Percentiles rank a stretch among this genome's conserved stretches.
These are phyloP conservation scores for Chlorella sorokiniana DNA, from an alignment of 139 green algal species.

Conservation along the genomic window DNA sequence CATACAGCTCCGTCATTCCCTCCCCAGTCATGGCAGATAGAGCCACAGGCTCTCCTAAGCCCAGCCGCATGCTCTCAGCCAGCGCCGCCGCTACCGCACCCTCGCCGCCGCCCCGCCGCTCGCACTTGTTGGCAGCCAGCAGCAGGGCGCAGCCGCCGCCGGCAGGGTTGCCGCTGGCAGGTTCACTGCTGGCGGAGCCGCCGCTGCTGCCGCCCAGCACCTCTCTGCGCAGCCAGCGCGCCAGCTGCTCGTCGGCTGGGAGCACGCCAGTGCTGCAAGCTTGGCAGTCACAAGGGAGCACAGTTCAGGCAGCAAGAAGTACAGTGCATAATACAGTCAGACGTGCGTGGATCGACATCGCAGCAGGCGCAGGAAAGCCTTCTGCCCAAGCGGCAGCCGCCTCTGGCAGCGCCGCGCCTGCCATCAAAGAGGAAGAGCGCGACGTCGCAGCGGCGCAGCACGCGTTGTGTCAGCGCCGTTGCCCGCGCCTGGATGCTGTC, in stretches of 20 bases:
- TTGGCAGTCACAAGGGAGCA: not conserved
- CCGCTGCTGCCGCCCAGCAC: slow-evolving; percentile 1
- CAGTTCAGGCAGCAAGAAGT: not conserved
- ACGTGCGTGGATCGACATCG: too few relatives aligned
- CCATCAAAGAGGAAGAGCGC: slow-evolving; percentile 84
- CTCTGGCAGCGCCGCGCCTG: slow-evolving; percentile 36
- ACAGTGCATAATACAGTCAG: not conserved
- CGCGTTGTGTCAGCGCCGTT: slow-evolving; percentile 57
- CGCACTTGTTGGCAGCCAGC: slow-evolving; percentile 88
- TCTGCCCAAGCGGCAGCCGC: not conserved
- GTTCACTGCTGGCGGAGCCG: not conserved
- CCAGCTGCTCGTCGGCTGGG: slow-evolving; percentile 70
- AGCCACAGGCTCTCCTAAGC: slow-evolving; percentile 81
- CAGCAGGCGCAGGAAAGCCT: not conserved
- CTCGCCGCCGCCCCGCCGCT: slow-evolving; percentile 48
- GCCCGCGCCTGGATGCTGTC: slow-evolving; percentile 71
- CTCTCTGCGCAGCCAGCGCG: slow-evolving; percentile 68
- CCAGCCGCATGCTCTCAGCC: slow-evolving; percentile 60
- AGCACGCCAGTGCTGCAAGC: slow-evolving; percentile 57
- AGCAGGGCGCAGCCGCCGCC: slow-evolving; percentile 48
- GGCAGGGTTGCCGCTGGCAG: not conserved
- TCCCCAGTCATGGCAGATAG: slow-evolving; percentile 89
- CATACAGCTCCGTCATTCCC: slow-evolving; percentile 88
- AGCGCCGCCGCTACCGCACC: slow-evolving; percentile 20
- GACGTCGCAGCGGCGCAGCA: slow-evolving; percentile 63